Conservation (phyloP, 73 alveolate species). For the Blepharisma stoltei region DNA sequence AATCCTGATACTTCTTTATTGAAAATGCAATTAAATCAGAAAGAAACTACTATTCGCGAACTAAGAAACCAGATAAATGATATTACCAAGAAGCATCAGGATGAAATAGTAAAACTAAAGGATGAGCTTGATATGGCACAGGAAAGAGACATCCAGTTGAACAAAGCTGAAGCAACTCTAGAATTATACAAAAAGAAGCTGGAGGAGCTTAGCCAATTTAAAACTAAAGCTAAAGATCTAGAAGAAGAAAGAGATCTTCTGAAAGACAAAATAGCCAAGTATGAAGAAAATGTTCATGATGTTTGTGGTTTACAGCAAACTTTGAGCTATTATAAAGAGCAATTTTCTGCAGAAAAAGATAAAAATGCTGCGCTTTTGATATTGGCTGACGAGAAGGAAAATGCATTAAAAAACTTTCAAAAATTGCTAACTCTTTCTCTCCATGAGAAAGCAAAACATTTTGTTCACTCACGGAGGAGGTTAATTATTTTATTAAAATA, state of each 20-base stretch:
- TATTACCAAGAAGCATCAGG: neutral
- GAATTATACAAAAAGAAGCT: constrained; percentile 25
- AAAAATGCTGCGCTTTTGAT: neutral
- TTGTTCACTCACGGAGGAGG: too few relatives aligned
- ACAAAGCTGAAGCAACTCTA: neutral
- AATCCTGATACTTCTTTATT: neutral
- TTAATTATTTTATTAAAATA: too few relatives aligned
- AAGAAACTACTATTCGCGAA: neutral
- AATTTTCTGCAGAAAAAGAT: constrained; percentile 11
- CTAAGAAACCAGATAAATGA: neutral
- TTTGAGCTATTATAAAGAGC: constrained; percentile 4
- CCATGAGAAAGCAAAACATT: too few relatives aligned
- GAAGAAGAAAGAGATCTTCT: neutral
- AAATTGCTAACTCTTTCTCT: too few relatives aligned
- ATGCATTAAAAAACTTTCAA: neutral
- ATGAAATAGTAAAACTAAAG: neutral
- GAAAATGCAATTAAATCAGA: neutral
- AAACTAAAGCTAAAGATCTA: constrained; percentile 2
- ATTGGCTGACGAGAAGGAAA: neutral
- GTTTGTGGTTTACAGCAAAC: neutral
- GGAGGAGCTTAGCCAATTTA: neutral
- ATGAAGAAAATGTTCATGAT: neutral
- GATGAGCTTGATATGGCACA: constrained; percentile 15
- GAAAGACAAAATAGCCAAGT: neutral
- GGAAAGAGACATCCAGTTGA: neutral